phyloP scores from a whole-genome alignment of 805 yeast genomes.

The Wickerhamiella domercqiae region DNA sequence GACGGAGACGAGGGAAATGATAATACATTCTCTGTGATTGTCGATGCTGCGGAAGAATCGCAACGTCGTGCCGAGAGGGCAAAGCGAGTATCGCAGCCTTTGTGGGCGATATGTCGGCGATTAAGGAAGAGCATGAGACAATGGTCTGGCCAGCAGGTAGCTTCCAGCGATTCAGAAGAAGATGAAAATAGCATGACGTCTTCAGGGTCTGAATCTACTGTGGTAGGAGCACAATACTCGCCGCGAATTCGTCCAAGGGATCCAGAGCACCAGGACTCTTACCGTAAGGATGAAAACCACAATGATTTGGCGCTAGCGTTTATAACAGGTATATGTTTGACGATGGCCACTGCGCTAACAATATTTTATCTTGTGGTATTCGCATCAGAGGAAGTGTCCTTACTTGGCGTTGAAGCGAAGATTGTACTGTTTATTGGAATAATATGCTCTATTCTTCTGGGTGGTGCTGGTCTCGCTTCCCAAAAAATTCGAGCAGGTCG shows the following conservation, averaged over 20 bases:
- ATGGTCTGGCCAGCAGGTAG: conserved; percentile 6
- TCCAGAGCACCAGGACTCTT: conserved; percentile 5
- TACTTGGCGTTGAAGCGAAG: conserved; percentile 18
- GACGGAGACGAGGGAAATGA: conserved; percentile 35
- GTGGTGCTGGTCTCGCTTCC: conserved; percentile 32
- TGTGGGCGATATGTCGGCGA: conserved; percentile 16
- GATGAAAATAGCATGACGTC: conserved; percentile 5
- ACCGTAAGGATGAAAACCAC: conserved; percentile 18
- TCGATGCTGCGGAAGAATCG: conserved; percentile 23
- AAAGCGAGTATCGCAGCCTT: conserved; percentile 20
- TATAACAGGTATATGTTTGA: conserved; percentile 29
- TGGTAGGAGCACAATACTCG: conserved; percentile 8
- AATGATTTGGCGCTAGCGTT: conserved; percentile 30
- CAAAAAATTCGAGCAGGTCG: conserved; percentile 28
- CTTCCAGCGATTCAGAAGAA: not conserved
- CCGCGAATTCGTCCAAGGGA: conserved; percentile 10
- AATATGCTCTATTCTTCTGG: conserved; percentile 28
- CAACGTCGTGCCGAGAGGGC: conserved; percentile 21
- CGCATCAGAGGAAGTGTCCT: conserved; percentile 21
- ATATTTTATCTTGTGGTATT: conserved; percentile 31
- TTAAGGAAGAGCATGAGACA: conserved; percentile 13
- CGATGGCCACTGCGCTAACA: conserved; percentile 24
- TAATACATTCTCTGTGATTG: conserved; percentile 16
- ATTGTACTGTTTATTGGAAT: conserved; percentile 29
- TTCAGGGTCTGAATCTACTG: conserved; percentile 2